phyloP scores from a whole-genome alignment of 2,329 filamentous ascomycete species.

The Xylaria sp. region DNA sequence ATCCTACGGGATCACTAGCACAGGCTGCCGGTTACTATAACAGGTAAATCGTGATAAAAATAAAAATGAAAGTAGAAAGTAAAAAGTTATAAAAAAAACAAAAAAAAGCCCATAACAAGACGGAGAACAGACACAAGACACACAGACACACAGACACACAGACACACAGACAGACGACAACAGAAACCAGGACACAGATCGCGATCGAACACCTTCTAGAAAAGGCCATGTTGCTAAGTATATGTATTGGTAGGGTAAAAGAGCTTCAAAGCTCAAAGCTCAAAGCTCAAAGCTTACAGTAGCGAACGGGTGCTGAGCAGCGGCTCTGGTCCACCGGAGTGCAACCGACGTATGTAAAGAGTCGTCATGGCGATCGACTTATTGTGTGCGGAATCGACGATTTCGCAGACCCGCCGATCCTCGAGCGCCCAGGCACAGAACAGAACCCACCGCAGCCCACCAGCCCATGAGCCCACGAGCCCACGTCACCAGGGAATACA shows the following conservation, averaged over 20 bases:
- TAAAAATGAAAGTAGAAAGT: no score
- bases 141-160: not conserved
- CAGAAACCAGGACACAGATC: not conserved
- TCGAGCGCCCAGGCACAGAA: not conserved
- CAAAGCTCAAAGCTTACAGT: not conserved
- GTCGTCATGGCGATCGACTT: conserved; percentile 26
- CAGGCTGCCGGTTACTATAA: no score
- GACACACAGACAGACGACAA: not conserved
- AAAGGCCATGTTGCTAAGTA: not conserved
- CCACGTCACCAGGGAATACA: not conserved
- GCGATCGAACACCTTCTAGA: conserved; percentile 8
- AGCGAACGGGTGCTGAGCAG: not conserved
- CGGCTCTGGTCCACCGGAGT: conserved; percentile 4
- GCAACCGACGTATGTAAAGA: conserved; percentile 9
- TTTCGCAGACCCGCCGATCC: conserved; percentile 26
- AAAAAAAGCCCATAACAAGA: not conserved
- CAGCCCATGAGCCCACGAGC: conserved; percentile 16
- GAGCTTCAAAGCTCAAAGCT: not conserved
- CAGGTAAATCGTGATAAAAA: no score
- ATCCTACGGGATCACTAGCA: not conserved
- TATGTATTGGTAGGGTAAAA: not conserved
- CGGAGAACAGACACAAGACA: not conserved
- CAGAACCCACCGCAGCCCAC: conserved; percentile 21
- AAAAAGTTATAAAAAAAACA: not conserved
- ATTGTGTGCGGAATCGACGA: conserved; percentile 32